Evolutionary conservation across 208 protist genomes (phyloP), one percentile per base, ranked within the genome.

Genomic region (Tritrichomonas foetus): DNA sequence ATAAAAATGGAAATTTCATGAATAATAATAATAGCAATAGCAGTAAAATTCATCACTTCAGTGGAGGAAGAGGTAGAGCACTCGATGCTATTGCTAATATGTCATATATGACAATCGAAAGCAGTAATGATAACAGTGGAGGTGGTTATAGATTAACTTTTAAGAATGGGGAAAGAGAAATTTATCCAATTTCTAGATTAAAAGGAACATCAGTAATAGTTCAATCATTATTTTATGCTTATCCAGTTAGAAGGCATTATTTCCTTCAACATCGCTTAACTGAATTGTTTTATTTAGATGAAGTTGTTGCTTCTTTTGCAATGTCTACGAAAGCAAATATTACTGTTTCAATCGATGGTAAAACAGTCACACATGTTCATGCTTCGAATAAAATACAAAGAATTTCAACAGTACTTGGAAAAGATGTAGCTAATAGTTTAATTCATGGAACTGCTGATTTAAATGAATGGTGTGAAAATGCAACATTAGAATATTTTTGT

Each of bases 71-170:
- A 22, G 78, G 78, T 1, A 25, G 47, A 89, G 78, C 78, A 57
- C 39, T 89, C 3, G 78, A 57, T 14, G 78, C 78, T 41, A 89
- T 89, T 89, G 33, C 78, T 2, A 47, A 53, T 89, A 47, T 89
- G 57, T 89, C 78, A n/a, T 89, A 89, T 89, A 14, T 89, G 39
- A 89, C 78, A 5, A 89, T 89, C 36, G 78, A 89, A 33, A 89
- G 41, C 14, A 53, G 78, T 89, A 39, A 20, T 33, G 30, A 89
- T 55, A 57, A 89, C 16, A 57, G 30, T 30, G 47, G 47, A 25
- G 20, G 20, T 89, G 78, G 78, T 3, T 89, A 27, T 44, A 25
- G 78, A 61, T 89, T 89, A 47, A 20, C 44, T 39, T 89, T 89
- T 50, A 27, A 89, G 39, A 57, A 57, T 57, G 41, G 47, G 53